Conservation (phyloP, 495 filamentous ascomycete genomes). For the Cryomyces antarcticus region DNA sequence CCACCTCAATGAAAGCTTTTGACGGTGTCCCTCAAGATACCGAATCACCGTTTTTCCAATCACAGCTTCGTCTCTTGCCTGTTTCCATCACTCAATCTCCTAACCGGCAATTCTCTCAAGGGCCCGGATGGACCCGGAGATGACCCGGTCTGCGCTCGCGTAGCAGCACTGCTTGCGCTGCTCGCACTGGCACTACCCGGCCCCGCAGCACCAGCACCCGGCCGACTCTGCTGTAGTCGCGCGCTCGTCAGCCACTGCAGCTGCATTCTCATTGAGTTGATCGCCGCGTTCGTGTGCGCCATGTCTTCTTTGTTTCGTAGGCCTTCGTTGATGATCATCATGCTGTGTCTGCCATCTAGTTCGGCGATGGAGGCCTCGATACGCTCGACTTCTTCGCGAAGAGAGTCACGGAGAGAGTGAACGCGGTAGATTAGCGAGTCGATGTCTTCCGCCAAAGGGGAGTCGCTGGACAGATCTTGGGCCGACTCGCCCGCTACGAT, state of each 20-base stretch:
- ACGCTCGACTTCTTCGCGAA: constrained; percentile 41
- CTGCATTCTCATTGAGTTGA: constrained; percentile 42
- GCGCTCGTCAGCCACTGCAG: constrained; percentile 49
- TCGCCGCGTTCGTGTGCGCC: constrained; percentile 41
- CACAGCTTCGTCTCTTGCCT: constrained; percentile 14
- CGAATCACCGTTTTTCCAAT: background rate
- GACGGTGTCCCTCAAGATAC: no score
- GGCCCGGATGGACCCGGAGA: background rate
- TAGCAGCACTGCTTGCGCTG: background rate
- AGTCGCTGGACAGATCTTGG: constrained; percentile 7
- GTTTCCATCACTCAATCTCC: constrained; percentile 12
- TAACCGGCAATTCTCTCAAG: constrained; percentile 3
- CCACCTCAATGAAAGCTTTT: no score
- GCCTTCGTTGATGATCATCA: constrained; percentile 49
- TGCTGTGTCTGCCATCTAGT: constrained; percentile 42
- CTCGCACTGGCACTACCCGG: constrained; percentile 1
- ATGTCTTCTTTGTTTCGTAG: constrained; percentile 47
- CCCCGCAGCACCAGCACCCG: constrained; percentile 1
- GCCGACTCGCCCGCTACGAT: background rate
- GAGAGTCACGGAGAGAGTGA: constrained; percentile 45
- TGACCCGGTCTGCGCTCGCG: constrained; percentile 1
- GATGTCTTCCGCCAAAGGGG: constrained; percentile 11
- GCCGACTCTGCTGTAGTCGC: constrained; percentile 24
- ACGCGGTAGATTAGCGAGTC: constrained; percentile 35
- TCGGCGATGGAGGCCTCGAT: constrained; percentile 37